These are phyloP conservation scores for Aureobasidium leucospermi DNA, from an alignment of 2,329 filamentous ascomycete genomes.

Conservation along the genomic window DNA sequence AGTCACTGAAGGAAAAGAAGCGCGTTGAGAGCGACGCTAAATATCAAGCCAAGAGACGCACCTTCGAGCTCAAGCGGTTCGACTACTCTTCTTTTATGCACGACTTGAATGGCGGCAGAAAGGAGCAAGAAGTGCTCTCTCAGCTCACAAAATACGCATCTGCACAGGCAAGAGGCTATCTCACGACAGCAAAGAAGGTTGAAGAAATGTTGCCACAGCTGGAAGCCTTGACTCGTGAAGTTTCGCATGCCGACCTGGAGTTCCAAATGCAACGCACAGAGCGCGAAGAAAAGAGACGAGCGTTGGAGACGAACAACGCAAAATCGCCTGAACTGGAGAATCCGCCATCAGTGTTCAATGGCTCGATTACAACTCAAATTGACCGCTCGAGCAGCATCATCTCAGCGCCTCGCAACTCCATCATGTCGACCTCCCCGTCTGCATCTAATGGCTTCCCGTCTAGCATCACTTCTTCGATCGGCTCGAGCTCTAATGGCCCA, in stretches of 20 bases:
- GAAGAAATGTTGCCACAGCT: constrained; percentile 81
- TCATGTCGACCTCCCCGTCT: constrained; percentile 9
- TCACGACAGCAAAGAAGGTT: constrained; percentile 77
- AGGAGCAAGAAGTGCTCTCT: constrained; percentile 93
- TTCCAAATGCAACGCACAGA: constrained; percentile 94
- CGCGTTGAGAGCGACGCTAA: constrained; percentile 90
- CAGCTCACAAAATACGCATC: constrained; percentile 92
- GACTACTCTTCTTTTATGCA: constrained; percentile 99
- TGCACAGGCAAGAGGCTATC: constrained; percentile 75
- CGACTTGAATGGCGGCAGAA: constrained; percentile 95
- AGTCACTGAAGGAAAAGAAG: constrained; percentile 96
- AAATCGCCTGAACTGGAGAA: constrained; percentile 1
- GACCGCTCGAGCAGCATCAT: constrained; percentile 13
- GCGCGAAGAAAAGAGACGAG: constrained; percentile 84
- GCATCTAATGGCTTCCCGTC: neutral
- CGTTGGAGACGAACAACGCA: constrained; percentile 74
- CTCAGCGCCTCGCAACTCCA: constrained; percentile 4
- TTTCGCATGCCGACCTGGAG: constrained; percentile 91
- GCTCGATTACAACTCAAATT: neutral
- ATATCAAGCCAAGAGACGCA: constrained; percentile 86
- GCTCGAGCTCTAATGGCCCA: constrained; percentile 5
- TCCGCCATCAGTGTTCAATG: neutral
- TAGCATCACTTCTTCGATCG: neutral
- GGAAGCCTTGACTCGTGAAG: constrained; percentile 79
- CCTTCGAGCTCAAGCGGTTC: constrained; percentile 94